These are phyloP conservation scores for Microascus cirrosus DNA, from an alignment of 2,329 filamentous ascomycete genomes.

Conservation along the genomic window DNA sequence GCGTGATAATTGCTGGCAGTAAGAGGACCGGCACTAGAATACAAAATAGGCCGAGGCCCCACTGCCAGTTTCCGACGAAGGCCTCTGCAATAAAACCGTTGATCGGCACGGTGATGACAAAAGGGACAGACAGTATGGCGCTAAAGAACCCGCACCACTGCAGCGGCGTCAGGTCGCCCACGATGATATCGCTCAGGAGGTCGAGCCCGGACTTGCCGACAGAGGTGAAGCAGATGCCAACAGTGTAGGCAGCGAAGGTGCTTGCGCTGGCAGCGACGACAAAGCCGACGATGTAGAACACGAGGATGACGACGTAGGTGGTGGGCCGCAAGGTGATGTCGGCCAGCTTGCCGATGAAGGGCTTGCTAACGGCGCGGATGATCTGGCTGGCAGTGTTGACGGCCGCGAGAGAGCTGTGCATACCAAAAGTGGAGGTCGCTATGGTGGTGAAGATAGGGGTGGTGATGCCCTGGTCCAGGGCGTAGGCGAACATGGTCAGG, in stretches of 20 bases:
- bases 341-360: constrained; percentile 33
- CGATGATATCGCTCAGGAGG: constrained; percentile 28
- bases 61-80: constrained; percentile 27
- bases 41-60: constrained; percentile 49
- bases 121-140: constrained; percentile 28
- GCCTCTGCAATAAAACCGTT: constrained; percentile 26
- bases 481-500: constrained; percentile 25
- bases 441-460: constrained; percentile 19
- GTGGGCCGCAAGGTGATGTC: constrained; percentile 37
- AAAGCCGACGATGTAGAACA: constrained; percentile 38
- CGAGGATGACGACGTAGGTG: constrained; percentile 29
- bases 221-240: constrained; percentile 53
- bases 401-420: constrained; percentile 56
- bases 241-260: constrained; percentile 46
- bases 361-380: constrained; percentile 24
- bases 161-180: constrained; percentile 30
- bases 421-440: constrained; percentile 49
- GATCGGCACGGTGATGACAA: constrained; percentile 31
- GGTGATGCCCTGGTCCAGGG: constrained; percentile 24
- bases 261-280: constrained; percentile 52
- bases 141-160: constrained; percentile 30
- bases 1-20: neutral
- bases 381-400: constrained; percentile 48
- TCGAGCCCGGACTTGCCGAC: constrained; percentile 36
- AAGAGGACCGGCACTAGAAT: constrained; percentile 33